phyloP scores from a whole-genome alignment of 1,139 yeast genomes.

The Pichia sp. region DNA sequence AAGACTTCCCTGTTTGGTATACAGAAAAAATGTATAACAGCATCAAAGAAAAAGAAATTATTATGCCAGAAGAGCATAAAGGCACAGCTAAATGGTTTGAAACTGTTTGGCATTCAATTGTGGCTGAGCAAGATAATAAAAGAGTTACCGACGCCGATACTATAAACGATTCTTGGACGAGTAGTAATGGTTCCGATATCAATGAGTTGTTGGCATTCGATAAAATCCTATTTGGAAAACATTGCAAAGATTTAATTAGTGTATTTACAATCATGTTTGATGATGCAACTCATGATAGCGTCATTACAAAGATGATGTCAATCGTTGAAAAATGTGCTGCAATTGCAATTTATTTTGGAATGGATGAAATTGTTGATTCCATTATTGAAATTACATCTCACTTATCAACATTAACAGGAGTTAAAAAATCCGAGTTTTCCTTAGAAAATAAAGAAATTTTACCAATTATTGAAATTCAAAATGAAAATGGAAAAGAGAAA shows the following conservation, averaged over 20 bases:
- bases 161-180: constrained; percentile 17
- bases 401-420: constrained; percentile 48
- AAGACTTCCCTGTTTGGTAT: constrained; percentile 84
- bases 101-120: constrained; percentile 83
- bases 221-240: constrained; percentile 56
- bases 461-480: constrained; percentile 28
- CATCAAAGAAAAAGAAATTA: constrained; percentile 80
- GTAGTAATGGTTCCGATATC: constrained; percentile 24
- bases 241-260: constrained; percentile 57
- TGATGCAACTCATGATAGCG: constrained; percentile 86
- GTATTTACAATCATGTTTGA: constrained; percentile 73
- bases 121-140: constrained; percentile 43
- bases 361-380: constrained; percentile 54
- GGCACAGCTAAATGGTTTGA: constrained; percentile 84
- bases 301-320: constrained; percentile 79
- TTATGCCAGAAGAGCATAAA: constrained; percentile 97
- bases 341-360: constrained; percentile 60
- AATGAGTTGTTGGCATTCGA: constrained; percentile 48
- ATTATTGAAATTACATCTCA: constrained; percentile 59
- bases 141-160: constrained; percentile 22
- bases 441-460: constrained; percentile 26
- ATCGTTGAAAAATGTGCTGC: constrained; percentile 80
- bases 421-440: constrained; percentile 24
- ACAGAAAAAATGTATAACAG: constrained; percentile 73
- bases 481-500: constrained; percentile 30